phyloP scores from a whole-genome alignment of 2,329 filamentous ascomycete species.

The Phoma sp. region DNA sequence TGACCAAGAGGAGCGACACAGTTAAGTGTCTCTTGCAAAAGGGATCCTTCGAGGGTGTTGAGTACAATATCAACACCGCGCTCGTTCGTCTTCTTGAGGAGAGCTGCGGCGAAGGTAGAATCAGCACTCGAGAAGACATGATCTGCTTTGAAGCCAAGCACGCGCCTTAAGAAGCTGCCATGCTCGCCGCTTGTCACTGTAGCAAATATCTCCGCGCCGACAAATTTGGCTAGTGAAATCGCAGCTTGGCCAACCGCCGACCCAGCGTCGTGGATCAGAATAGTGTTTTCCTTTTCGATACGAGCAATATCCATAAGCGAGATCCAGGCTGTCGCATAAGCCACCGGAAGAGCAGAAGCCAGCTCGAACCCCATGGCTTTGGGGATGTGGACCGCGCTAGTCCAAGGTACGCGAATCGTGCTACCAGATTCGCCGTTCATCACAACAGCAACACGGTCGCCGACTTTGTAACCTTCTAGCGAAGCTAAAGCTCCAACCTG shows the following conservation, averaged over 20 bases:
- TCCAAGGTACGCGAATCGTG: not conserved
- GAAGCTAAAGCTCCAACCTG: constrained; percentile 3
- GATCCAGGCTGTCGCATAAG: constrained; percentile 26
- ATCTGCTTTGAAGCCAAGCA: constrained; percentile 16
- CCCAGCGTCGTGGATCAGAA: constrained; percentile 43
- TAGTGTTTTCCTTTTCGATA: constrained; percentile 16
- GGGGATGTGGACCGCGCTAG: constrained; percentile 12
- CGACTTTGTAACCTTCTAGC: constrained; percentile 6
- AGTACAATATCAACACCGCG: constrained; percentile 43
- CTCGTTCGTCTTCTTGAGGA: constrained; percentile 20
- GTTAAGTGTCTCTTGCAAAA: constrained; percentile 50
- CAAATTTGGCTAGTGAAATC: not conserved
- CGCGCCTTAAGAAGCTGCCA: not conserved
- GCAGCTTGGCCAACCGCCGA: constrained; percentile 18
- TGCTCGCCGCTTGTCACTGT: constrained; percentile 1
- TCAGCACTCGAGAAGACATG: constrained; percentile 31
- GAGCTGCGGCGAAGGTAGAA: constrained; percentile 26
- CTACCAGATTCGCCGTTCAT: not conserved
- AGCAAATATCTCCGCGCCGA: constrained; percentile 2
- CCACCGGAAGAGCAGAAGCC: constrained; percentile 27
- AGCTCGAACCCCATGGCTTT: constrained; percentile 19
- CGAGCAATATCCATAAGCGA: constrained; percentile 22
- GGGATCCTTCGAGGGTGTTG: constrained; percentile 38
- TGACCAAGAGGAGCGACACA: constrained; percentile 50
- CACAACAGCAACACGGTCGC: constrained; percentile 16